Conservation (phyloP, 2,329 filamentous ascomycete species). For the Tolypocladium endophyticum region DNA sequence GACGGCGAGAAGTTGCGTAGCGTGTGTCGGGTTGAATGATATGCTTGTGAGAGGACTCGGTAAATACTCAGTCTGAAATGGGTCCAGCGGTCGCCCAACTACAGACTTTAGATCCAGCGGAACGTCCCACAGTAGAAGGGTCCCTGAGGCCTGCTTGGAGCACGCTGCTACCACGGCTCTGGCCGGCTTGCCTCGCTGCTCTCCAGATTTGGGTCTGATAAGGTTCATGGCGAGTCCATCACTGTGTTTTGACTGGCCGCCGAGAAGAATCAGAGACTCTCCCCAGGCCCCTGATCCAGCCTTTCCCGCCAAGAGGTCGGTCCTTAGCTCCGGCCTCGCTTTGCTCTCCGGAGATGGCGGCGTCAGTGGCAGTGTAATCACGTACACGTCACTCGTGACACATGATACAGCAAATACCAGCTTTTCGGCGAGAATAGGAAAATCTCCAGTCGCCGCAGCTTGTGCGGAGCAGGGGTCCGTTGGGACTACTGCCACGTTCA, state of each 20-base stretch:
- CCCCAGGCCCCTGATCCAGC: slow-evolving; percentile 54
- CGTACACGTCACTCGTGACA: slow-evolving; percentile 43
- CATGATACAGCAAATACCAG: slow-evolving; percentile 53
- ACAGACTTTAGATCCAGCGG: slow-evolving; percentile 30
- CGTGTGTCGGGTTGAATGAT: slow-evolving; percentile 49
- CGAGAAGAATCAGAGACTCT: slow-evolving; percentile 43
- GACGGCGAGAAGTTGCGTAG: slow-evolving; percentile 47
- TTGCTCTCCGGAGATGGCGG: slow-evolving; percentile 53
- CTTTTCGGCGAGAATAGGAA: slow-evolving; percentile 40
- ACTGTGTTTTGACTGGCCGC: slow-evolving; percentile 41
- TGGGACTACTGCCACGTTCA: slow-evolving; percentile 46
- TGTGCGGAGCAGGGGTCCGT: slow-evolving; percentile 36
- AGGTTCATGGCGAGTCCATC: slow-evolving; percentile 47
- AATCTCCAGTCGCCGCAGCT: slow-evolving; percentile 35
- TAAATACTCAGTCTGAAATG: slow-evolving; percentile 52
- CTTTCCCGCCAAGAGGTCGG: slow-evolving; percentile 38
- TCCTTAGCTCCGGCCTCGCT: slow-evolving; percentile 39
- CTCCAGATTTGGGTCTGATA: slow-evolving; percentile 29
- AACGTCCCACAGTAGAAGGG: slow-evolving; percentile 48
- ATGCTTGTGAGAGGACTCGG: slow-evolving; percentile 43
- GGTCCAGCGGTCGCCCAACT: slow-evolving; percentile 21
- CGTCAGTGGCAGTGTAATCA: slow-evolving; percentile 49
- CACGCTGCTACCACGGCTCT: slow-evolving; percentile 50
- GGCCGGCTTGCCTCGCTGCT: slow-evolving; percentile 22
- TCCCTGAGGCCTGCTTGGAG: slow-evolving; percentile 47